A percentile compares a stretch with the other conserved stretches of the same genome.
Conservation (phyloP, 2,329 filamentous ascomycete species). For the Fusarium pseudoanthophilum region DNA sequence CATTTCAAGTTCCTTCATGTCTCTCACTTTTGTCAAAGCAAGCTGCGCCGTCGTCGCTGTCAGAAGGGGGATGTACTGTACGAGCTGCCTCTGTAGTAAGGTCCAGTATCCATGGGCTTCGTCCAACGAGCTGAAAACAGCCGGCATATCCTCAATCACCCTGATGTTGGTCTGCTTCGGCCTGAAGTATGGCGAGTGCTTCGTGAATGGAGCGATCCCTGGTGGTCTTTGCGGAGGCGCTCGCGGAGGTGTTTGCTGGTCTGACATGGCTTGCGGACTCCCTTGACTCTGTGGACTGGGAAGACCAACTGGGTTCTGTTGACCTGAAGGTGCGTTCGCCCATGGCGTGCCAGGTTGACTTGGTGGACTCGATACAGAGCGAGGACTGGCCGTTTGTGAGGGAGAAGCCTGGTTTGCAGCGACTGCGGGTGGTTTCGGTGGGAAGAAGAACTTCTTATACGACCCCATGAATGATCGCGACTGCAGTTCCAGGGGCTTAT, state of each 20-base stretch:
- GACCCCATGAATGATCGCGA: constrained; percentile 54
- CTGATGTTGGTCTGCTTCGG: constrained; percentile 47
- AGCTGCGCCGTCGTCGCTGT: constrained; percentile 48
- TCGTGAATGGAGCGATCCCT: constrained; percentile 51
- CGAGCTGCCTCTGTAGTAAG: constrained; percentile 51
- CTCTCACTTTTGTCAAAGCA: constrained; percentile 42
- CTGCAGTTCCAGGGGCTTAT: constrained; percentile 53
- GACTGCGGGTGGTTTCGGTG: constrained; percentile 29
- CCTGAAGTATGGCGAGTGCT: constrained; percentile 52
- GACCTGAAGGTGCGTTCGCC: constrained; percentile 7
- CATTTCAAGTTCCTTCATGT: constrained; percentile 43
- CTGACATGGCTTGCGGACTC: constrained; percentile 42
- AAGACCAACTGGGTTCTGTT: constrained; percentile 36
- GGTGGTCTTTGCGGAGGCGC: constrained; percentile 43
- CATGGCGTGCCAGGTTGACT: constrained; percentile 46
- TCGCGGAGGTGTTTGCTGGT: constrained; percentile 33
- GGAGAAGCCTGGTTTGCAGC: constrained; percentile 7
- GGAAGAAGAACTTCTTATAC: constrained; percentile 50
- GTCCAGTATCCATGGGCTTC: constrained; percentile 54
- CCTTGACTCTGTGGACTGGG: constrained; percentile 51
- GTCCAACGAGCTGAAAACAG: constrained; percentile 46
- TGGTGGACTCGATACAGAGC: constrained; percentile 31
- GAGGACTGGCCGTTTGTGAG: constrained; percentile 14
- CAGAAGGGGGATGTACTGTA: constrained; percentile 51
- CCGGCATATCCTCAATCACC: constrained; percentile 49